A percentile compares a stretch with the other conserved stretches of the same genome.
These are phyloP conservation scores for Talaromyces adpressus DNA, from an alignment of 495 filamentous ascomycete genomes.

Conservation along the genomic window DNA sequence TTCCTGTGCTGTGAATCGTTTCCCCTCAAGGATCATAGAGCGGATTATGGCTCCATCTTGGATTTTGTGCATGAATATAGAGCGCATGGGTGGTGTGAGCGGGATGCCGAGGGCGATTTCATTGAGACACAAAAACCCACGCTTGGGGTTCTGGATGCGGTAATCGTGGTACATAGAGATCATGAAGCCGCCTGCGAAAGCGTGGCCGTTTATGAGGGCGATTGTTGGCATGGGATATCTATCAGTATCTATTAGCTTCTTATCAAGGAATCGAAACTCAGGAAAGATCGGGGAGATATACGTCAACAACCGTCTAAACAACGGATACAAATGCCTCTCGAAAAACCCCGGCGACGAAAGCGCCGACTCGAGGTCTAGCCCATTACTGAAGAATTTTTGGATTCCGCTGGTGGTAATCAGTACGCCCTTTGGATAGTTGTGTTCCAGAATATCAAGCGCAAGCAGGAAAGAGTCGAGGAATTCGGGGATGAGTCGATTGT, in stretches of 20 bases:
- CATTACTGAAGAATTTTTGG: conserved; percentile 76
- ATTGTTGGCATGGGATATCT: conserved; percentile 81
- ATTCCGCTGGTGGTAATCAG: conserved; percentile 68
- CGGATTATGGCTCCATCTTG: conserved; percentile 46
- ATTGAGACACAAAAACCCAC: conserved; percentile 69
- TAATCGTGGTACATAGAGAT: conserved; percentile 81
- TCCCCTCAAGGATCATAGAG: conserved; percentile 60
- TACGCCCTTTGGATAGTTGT: conserved; percentile 58
- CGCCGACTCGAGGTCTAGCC: conserved; percentile 59
- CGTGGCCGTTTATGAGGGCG: conserved; percentile 70
- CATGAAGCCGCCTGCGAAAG: conserved; percentile 75
- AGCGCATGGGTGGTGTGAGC: conserved; percentile 61
- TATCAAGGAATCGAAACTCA: too few relatives aligned
- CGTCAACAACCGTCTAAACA: conserved; percentile 57
- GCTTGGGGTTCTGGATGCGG: conserved; percentile 59
- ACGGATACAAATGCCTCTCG: conserved; percentile 45
- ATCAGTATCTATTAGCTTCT: background rate
- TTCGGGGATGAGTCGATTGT: conserved; percentile 65
- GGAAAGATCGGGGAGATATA: too few relatives aligned
- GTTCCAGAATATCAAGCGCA: conserved; percentile 67
- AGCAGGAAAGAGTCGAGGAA: conserved; percentile 59
- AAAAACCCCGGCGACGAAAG: conserved; percentile 44
- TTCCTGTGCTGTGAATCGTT: conserved; percentile 51
- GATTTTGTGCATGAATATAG: conserved; percentile 66
- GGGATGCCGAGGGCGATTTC: conserved; percentile 72